A percentile compares a stretch with the other conserved stretches of the same genome.
Conservation (phyloP, 345 rosid species). For the Rhizophora apiculata region DNA sequence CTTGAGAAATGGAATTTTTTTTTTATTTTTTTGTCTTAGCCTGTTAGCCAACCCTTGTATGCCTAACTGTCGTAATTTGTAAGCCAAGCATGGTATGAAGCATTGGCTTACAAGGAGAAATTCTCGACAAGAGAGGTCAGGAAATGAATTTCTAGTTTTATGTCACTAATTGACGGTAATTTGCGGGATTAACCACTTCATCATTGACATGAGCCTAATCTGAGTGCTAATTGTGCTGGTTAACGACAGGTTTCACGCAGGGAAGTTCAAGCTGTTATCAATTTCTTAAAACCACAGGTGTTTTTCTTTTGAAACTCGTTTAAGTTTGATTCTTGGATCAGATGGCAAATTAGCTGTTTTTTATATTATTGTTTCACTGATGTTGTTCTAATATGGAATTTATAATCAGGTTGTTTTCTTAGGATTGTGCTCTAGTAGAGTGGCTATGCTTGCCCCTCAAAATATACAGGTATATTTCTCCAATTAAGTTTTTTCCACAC, state of each 20-base stretch:
- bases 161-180: too few relatives aligned
- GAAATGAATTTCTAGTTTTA: too few relatives aligned
- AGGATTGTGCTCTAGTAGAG: slow-evolving; percentile 84
- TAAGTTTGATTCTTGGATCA: slow-evolving; percentile 24
- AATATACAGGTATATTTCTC: slow-evolving; percentile 55
- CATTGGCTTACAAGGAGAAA: too few relatives aligned
- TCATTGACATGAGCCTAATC: neutral
- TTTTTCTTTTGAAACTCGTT: slow-evolving; percentile 26
- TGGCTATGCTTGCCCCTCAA: slow-evolving; percentile 72
- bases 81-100: too few relatives aligned
- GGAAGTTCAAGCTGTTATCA: slow-evolving; percentile 75
- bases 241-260: slow-evolving; percentile 70
- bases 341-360: slow-evolving; percentile 26
- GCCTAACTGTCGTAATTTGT: too few relatives aligned
- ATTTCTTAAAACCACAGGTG: slow-evolving; percentile 90
- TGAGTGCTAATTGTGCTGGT: neutral
- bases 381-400: neutral
- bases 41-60: too few relatives aligned
- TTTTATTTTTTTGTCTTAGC: neutral
- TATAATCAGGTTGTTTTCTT: slow-evolving; percentile 71
- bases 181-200: too few relatives aligned
- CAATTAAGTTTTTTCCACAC: neutral
- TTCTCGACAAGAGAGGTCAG: too few relatives aligned
- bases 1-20: neutral
- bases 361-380: slow-evolving; percentile 4